Conservation (phyloP, 2,329 filamentous ascomycete species). For the Nannizzia gypsea region DNA sequence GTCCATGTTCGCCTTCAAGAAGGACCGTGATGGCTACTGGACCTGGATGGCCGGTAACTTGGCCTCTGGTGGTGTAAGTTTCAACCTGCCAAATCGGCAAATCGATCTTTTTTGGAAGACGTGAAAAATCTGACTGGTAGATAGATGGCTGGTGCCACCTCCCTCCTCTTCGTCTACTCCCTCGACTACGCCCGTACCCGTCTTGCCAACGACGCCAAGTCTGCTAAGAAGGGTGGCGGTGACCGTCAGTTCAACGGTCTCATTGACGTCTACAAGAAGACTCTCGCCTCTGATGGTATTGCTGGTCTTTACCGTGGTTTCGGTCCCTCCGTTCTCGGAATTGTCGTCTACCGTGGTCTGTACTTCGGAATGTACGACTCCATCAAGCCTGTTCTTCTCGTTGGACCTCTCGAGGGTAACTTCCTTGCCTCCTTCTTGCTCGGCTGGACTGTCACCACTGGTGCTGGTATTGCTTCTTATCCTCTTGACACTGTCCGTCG, state of each 20-base stretch:
- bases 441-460: conserved; percentile 98
- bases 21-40: conserved; percentile 94
- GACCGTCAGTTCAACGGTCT: conserved; percentile 99
- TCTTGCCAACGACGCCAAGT: conserved; percentile 99
- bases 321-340: conserved; percentile 98
- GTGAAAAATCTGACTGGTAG: neutral
- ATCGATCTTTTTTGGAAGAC: too few relatives aligned
- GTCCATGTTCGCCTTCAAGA: conserved; percentile 99
- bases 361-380: conserved; percentile 99
- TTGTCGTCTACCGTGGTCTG: conserved; percentile 99
- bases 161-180: conserved; percentile 99
- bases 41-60: conserved; percentile 99
- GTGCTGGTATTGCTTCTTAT: conserved; percentile 99
- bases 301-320: conserved; percentile 99
- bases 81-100: neutral
- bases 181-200: conserved; percentile 99
- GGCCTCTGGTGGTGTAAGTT: conserved; percentile 95
- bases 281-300: conserved; percentile 94
- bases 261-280: conserved; percentile 99
- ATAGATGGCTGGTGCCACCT: conserved; percentile 94
- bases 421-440: conserved; percentile 99
- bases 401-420: conserved; percentile 86
- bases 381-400: conserved; percentile 95
- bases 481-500: conserved; percentile 99
- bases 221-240: conserved; percentile 79